These are phyloP conservation scores for Moricandia moricandioides DNA, from an alignment of 345 rosid genomes.

Conservation along the genomic window DNA sequence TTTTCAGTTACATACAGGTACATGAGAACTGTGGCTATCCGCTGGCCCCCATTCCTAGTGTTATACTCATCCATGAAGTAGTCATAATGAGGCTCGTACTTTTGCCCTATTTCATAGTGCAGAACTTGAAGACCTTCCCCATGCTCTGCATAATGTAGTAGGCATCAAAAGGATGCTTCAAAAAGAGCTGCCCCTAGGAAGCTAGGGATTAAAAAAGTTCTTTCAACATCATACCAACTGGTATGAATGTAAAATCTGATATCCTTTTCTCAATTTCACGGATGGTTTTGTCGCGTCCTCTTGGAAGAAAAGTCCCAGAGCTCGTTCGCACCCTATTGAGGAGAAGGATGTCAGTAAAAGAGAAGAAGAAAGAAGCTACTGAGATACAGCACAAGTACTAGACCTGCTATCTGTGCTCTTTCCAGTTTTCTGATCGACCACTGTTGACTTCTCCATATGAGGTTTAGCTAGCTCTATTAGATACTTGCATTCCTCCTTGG, in stretches of 20 bases:
- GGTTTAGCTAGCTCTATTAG: conserved; percentile 79
- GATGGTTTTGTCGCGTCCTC: conserved; percentile 77
- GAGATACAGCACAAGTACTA: neutral
- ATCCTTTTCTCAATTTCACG: conserved; percentile 82
- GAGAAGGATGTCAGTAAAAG: conserved; percentile 13
- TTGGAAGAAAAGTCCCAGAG: conserved; percentile 73
- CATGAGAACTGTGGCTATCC: conserved; percentile 93
- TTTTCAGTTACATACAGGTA: conserved; percentile 65
- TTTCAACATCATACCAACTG: conserved; percentile 54
- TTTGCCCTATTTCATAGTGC: conserved; percentile 92
- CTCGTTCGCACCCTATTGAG: conserved; percentile 77
- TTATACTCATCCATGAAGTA: conserved; percentile 84
- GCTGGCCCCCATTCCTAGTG: conserved; percentile 91
- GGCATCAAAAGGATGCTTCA: neutral
- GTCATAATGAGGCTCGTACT: conserved; percentile 92
- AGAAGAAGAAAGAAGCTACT: neutral
- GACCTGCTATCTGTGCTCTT: conserved; percentile 91
- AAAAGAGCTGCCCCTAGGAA: neutral
- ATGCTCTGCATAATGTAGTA: conserved; percentile 50
- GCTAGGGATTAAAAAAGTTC: neutral
- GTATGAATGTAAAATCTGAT: conserved; percentile 84
- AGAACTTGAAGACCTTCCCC: conserved; percentile 97
- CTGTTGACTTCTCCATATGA: conserved; percentile 78
- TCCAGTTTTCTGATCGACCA: conserved; percentile 80
- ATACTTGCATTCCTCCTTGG: conserved; percentile 72